Percentiles rank a stretch among this genome's conserved stretches.
phyloP scores from a whole-genome alignment of 2,329 filamentous ascomycete species.

The Fusarium annulatum region DNA sequence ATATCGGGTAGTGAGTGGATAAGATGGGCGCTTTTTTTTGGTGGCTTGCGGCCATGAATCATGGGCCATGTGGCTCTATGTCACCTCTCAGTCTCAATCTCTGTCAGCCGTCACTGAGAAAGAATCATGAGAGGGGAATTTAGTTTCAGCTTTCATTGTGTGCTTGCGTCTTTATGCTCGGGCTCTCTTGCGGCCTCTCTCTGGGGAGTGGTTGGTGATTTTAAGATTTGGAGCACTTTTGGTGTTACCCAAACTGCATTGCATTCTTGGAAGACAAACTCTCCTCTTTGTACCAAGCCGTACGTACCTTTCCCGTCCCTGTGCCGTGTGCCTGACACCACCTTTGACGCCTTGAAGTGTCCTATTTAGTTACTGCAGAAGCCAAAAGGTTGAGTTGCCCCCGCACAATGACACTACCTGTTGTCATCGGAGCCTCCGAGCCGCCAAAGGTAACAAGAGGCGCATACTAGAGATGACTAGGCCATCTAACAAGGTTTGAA shows the following conservation, averaged over 20 bases:
- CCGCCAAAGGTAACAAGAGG: slow-evolving; percentile 24
- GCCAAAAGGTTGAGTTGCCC: slow-evolving; percentile 14
- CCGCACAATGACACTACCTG: slow-evolving; percentile 26
- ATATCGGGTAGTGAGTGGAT: not conserved
- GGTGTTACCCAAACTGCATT: slow-evolving; percentile 34
- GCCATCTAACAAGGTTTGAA: slow-evolving; percentile 25
- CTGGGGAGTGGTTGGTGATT: not conserved
- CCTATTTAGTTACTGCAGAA: slow-evolving; percentile 8
- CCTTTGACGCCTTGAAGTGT: slow-evolving; percentile 3
- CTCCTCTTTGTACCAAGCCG: slow-evolving; percentile 12
- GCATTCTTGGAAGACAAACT: slow-evolving; percentile 32
- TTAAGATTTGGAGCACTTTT: slow-evolving; percentile 8
- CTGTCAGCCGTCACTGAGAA: not conserved
- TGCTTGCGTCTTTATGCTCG: not conserved
- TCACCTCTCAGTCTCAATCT: not conserved
- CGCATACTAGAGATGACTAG: slow-evolving; percentile 10
- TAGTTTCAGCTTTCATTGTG: not conserved
- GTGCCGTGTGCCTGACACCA: slow-evolving; percentile 23
- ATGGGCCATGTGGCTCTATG: slow-evolving; percentile 21
- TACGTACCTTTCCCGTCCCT: not conserved
- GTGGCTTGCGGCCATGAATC: slow-evolving; percentile 35
- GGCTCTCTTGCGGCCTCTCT: slow-evolving; percentile 13
- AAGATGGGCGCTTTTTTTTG: slow-evolving; percentile 3
- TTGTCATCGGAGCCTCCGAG: slow-evolving; percentile 28
- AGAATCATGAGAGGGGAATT: not conserved